These are phyloP conservation scores for Castanea crenata DNA, from an alignment of 306 rosid species.

Conservation along the genomic window DNA sequence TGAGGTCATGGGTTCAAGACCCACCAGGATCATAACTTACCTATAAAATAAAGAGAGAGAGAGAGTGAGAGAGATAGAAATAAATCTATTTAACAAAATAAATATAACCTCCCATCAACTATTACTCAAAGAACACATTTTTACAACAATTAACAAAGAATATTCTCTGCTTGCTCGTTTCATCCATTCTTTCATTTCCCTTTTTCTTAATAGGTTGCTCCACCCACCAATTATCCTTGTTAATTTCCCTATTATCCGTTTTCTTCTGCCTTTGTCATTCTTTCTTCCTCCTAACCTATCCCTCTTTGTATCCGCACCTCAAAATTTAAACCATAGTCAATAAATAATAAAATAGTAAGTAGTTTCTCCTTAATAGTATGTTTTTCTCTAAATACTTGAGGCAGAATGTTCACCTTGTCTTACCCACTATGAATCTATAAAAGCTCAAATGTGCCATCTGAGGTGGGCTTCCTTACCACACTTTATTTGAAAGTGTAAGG, in stretches of 20 bases:
- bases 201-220: neutral
- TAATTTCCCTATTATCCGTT: neutral
- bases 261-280: neutral
- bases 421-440: neutral
- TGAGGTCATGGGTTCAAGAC: too few relatives aligned
- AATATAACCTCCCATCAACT: neutral
- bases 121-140: neutral
- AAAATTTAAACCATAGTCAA: neutral
- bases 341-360: neutral
- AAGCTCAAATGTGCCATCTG: neutral
- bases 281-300: neutral
- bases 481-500: neutral
- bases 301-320: neutral
- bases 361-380: neutral
- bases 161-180: neutral
- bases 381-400: neutral
- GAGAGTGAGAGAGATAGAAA: neutral
- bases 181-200: neutral
- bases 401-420: neutral
- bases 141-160: neutral
- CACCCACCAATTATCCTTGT: neutral
- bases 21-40: too few relatives aligned
- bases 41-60: too few relatives aligned
- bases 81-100: neutral
- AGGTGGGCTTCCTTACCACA: neutral